These are phyloP conservation scores for Fistulifera solaris DNA, from an alignment of 108 stramenopile genomes.

Conservation along the genomic window DNA sequence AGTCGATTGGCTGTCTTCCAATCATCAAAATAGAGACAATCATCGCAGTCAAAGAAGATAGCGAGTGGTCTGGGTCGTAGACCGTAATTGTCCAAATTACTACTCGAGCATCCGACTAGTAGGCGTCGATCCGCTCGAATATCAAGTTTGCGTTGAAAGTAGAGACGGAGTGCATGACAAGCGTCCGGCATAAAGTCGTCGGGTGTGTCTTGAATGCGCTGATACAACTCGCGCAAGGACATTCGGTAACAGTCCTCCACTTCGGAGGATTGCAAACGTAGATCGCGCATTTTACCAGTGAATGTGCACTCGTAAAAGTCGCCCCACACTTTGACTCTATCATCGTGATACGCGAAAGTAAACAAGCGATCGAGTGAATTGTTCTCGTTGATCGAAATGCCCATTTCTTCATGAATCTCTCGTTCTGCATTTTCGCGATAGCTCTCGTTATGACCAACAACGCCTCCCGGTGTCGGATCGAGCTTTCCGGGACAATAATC, in stretches of 20 bases:
- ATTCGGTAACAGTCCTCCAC: slow-evolving; percentile 32
- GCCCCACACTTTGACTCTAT: slow-evolving; percentile 42
- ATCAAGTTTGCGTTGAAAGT: slow-evolving; percentile 16
- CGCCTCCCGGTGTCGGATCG: slow-evolving; percentile 57
- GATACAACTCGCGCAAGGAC: slow-evolving; percentile 19
- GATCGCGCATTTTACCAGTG: slow-evolving; percentile 19
- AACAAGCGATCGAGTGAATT: slow-evolving; percentile 17
- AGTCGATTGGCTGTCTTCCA: slow-evolving; percentile 46
- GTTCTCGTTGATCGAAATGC: slow-evolving; percentile 17
- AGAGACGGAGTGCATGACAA: slow-evolving; percentile 34
- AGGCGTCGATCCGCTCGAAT: slow-evolving; percentile 13
- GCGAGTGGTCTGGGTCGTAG: slow-evolving; percentile 29
- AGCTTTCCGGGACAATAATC: slow-evolving; percentile 53
- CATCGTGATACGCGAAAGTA: slow-evolving; percentile 55
- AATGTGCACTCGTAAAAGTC: slow-evolving; percentile 38
- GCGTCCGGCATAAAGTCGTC: slow-evolving; percentile 46
- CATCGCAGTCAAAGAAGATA: slow-evolving; percentile 74
- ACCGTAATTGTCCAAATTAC: slow-evolving; percentile 23
- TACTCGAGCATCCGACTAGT: slow-evolving; percentile 24
- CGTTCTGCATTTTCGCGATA: slow-evolving; percentile 36
- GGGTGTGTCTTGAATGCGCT: slow-evolving; percentile 13
- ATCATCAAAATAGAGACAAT: slow-evolving; percentile 60
- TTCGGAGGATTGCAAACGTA: slow-evolving; percentile 36
- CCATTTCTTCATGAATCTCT: slow-evolving; percentile 60
- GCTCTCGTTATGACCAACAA: slow-evolving; percentile 43